phyloP scores from a whole-genome alignment of 2,329 filamentous ascomycete species.

The Gremmenia infestans region DNA sequence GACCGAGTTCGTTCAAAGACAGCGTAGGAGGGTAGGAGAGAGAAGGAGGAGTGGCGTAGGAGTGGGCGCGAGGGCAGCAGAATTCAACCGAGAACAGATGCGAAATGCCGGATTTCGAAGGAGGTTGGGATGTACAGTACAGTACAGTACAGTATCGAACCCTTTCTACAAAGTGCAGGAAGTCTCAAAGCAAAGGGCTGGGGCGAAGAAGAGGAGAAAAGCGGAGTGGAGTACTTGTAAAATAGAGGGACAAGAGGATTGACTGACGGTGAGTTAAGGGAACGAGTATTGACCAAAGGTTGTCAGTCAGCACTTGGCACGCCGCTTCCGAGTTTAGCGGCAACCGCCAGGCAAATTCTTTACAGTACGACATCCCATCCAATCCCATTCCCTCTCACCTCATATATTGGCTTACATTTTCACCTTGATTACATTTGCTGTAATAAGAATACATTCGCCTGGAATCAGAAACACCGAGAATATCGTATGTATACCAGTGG shows the following conservation, averaged over 20 bases:
- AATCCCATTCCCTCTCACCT: no score
- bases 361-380: no score
- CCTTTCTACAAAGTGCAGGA: neutral
- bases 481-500: no score
- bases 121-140: neutral
- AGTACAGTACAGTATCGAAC: neutral
- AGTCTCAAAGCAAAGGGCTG: neutral
- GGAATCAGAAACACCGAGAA: no score
- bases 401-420: no score
- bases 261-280: neutral
- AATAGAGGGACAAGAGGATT: neutral
- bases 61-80: constrained; percentile 4
- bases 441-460: no score
- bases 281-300: neutral
- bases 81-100: neutral
- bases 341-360: no score
- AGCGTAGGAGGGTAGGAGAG: constrained; percentile 10
- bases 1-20: neutral
- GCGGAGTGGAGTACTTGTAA: neutral
- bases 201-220: neutral
- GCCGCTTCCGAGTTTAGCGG: no score
- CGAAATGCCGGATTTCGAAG: constrained; percentile 2
- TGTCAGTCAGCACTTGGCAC: no score
- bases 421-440: no score
- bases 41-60: neutral